Evolutionary conservation across 805 yeast genomes (phyloP), one percentile per base, ranked within the genome.

Genomic region (Jamesozyma piceae): DNA sequence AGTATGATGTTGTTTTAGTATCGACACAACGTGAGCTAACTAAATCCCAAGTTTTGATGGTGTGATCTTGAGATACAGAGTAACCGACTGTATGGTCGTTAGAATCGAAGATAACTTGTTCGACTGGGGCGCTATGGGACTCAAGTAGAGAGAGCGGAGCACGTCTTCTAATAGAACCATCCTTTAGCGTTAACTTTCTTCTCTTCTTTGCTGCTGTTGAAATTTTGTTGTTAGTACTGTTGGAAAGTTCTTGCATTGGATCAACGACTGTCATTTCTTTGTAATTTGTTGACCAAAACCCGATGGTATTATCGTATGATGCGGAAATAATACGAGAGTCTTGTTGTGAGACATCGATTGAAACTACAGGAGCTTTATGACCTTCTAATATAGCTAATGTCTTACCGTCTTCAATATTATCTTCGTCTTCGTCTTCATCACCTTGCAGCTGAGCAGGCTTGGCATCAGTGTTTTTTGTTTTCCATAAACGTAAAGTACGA

Each of bases 31-130:
- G 75, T 11, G 84, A 70, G 2, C 97, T 89, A 15, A 86, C 83
- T 54, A 92, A 69, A 69, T 92, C 98, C 97, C 97, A 92, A 0
- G 98, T 92, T 57, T 84, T 83, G 49, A 92, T 78, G 0, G 95
- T 78, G 61, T 92, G 98, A 66, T 92, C 97, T 62, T 88, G 96
- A 5, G 97, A 83, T 2, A 85, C 95, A 0, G 97, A 87, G 64
- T 92, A 90, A 10, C 82, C 95, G 4, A 90, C 95, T 0, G 94
- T 75, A 36, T 72, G 49, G 62, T 90, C 97, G 18, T 68, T 66
- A 3, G 69, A 58, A 55, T 85, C 95, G 58, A 88, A 86, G 13
- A 77, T 71, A 20, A 86, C 83, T 31, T 75, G 94, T 56, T 87
- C 92, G 19, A 90, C 97, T 2, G 97, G 95, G 30, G 80, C 87